Percentiles rank a stretch among this genome's conserved stretches.
Conservation (phyloP, 2,329 filamentous ascomycete species). For the Colletotrichum shisoi region DNA sequence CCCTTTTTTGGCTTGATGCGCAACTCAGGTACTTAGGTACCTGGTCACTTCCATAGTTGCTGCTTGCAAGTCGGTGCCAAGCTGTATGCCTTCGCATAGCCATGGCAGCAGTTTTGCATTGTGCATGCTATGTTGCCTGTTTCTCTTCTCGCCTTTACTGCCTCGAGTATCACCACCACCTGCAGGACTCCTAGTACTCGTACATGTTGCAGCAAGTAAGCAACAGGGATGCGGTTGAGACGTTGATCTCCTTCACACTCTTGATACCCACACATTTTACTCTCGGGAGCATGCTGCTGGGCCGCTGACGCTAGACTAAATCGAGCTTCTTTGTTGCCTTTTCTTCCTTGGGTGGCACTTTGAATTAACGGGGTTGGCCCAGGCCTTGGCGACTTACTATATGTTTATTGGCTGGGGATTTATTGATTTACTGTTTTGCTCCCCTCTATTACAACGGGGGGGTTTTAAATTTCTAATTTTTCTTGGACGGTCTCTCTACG, state of each 20-base stretch:
- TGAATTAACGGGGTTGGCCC: background rate
- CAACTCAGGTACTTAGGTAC: too few species aligned
- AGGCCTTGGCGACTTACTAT: background rate
- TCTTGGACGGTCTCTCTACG: too few species aligned
- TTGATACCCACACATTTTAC: conserved; percentile 4
- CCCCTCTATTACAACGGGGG: too few species aligned
- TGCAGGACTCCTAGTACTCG: background rate
- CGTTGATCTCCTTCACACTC: background rate
- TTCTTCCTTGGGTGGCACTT: background rate
- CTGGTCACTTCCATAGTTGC: too few species aligned
- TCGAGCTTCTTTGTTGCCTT: background rate
- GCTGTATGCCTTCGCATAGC: background rate
- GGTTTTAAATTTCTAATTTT: too few species aligned
- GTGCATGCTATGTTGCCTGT: background rate
- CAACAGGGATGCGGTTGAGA: background rate
- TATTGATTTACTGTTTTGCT: background rate
- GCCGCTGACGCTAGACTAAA: background rate
- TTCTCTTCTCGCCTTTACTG: background rate
- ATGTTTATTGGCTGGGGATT: too few species aligned
- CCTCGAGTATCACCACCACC: background rate
- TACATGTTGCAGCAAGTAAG: too few species aligned
- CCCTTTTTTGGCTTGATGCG: background rate
- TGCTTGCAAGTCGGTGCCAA: too few species aligned
- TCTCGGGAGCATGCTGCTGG: background rate
- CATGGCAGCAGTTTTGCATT: conserved; percentile 1